Conservation (phyloP, 257 asterid species). For the Sherardia arvensis region DNA sequence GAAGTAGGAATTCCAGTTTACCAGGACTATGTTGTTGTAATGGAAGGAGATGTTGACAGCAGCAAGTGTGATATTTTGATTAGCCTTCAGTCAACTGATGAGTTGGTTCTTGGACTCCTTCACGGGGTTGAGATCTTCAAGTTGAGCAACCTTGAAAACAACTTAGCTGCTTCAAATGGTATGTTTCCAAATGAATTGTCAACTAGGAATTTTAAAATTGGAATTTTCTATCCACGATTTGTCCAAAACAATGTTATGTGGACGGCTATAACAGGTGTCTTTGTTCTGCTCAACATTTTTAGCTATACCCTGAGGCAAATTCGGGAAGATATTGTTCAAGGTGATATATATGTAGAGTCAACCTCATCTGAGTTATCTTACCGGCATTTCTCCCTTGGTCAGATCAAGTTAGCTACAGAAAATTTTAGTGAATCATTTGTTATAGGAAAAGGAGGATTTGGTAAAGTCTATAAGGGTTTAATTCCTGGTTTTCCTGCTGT, state of each 20-base stretch:
- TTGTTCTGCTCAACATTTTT: neutral
- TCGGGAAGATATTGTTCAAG: neutral
- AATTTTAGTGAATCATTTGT: neutral
- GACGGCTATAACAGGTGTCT: neutral
- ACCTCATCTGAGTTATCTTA: neutral
- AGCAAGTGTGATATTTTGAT: neutral
- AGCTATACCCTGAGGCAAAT: neutral
- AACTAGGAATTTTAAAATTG: neutral
- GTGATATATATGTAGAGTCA: neutral
- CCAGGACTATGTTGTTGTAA: no score
- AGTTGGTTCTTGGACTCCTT: neutral
- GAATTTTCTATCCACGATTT: neutral
- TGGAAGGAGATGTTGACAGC: no score
- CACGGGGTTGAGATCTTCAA: neutral
- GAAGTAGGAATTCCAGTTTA: no score
- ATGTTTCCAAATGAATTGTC: neutral
- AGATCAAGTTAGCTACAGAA: neutral
- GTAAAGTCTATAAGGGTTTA: no score
- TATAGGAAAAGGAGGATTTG: neutral
- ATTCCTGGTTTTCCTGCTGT: neutral
- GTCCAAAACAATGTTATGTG: neutral
- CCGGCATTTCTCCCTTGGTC: neutral
- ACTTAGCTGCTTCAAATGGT: neutral
- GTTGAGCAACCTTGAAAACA: no score
- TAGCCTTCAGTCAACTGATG: neutral